Base-by-base conservation (phyloP, 495 filamentous ascomycete genomes). In the Daldinia concentrica region DNA sequence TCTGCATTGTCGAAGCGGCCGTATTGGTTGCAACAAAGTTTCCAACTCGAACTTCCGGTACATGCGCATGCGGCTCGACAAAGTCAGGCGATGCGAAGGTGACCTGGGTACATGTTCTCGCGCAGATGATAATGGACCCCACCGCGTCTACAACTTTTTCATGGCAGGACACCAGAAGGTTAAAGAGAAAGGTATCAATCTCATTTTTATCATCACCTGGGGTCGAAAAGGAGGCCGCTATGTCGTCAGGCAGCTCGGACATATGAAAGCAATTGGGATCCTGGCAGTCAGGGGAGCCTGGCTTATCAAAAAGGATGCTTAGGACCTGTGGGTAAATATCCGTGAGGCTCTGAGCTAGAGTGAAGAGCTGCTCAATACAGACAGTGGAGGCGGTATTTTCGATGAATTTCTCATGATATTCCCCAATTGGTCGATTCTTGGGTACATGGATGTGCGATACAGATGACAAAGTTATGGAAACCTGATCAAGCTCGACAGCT, bases 111-210 rank as follows among this genome's bases (percentile, higher is more conserved):
- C 78, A 80, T 4, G 71, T 36, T 15, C 59, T 45, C 54, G 76
- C 76, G n/a, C 74, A 72, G 9, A 45, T 34, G 48, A 80, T 62
- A 29, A 72, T 37, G 14, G 29, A 12, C 1, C 55, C 71, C 12
- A 82, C 64, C 24, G 61, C 61, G n/a, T 80, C 77, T 14, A 76
- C 48, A 27, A 80, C 67, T n/a, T 77, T 75, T 0, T 68, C 29
- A 59, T 82, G 80, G 26, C 80, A 80, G 1, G 73, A 68, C 6
- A 77, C 54, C 22, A 80, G 52, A 12, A 82, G 66, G 32, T 76
- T 64, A 26, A 82, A 72, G 24, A 79, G 65, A 30, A 78, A 74
- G 19, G 60, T 48, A 56, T 82, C 79, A 9, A 79, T 39, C 14
- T 43, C 54, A n/a, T 68, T 30, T n/a, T 41, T 63, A 7, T 63